phyloP scores from a whole-genome alignment of 495 filamentous ascomycete species.

The Penicillium lagena region DNA sequence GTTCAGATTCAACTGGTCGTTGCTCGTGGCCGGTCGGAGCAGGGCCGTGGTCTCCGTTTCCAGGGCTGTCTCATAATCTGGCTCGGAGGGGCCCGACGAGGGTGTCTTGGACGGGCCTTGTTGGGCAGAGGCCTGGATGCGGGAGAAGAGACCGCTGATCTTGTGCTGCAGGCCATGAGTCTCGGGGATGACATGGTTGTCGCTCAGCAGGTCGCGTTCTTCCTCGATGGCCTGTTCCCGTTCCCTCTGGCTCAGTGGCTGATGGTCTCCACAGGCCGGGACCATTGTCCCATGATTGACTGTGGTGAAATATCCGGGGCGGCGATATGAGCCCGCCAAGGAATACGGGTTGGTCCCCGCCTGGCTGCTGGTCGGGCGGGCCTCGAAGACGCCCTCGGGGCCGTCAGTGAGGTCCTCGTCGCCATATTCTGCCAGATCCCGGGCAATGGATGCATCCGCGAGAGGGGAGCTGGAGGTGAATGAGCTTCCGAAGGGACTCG shows the following conservation, averaged over 20 bases:
- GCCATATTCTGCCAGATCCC: constrained; percentile 56
- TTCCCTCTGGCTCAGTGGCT: constrained; percentile 54
- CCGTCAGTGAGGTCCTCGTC: constrained; percentile 37
- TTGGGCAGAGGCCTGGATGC: constrained; percentile 3
- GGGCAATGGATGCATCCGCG: constrained; percentile 62
- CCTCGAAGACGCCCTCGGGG: constrained; percentile 42
- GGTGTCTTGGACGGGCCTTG: constrained; percentile 3
- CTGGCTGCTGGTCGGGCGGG: constrained; percentile 33
- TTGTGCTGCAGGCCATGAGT: constrained; percentile 20
- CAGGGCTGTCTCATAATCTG: constrained; percentile 4
- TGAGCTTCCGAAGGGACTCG: constrained; percentile 20
- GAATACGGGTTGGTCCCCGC: constrained; percentile 37
- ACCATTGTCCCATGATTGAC: constrained; percentile 47
- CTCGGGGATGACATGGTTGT: constrained; percentile 65
- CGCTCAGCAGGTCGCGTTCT: constrained; percentile 67
- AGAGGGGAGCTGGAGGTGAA: constrained; percentile 57
- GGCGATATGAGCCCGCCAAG: constrained; percentile 63
- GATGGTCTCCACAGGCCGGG: constrained; percentile 35
- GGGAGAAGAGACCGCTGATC: constrained; percentile 20
- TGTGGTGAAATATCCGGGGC: constrained; percentile 58
- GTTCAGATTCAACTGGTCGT: constrained; percentile 26
- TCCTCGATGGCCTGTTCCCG: constrained; percentile 58
- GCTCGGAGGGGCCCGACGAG: constrained; percentile 9
- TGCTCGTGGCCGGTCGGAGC: constrained; percentile 22
- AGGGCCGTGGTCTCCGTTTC: constrained; percentile 47